These are phyloP conservation scores for Pseudohalonectria lignicola DNA, from an alignment of 2,329 filamentous ascomycete genomes.

Conservation along the genomic window DNA sequence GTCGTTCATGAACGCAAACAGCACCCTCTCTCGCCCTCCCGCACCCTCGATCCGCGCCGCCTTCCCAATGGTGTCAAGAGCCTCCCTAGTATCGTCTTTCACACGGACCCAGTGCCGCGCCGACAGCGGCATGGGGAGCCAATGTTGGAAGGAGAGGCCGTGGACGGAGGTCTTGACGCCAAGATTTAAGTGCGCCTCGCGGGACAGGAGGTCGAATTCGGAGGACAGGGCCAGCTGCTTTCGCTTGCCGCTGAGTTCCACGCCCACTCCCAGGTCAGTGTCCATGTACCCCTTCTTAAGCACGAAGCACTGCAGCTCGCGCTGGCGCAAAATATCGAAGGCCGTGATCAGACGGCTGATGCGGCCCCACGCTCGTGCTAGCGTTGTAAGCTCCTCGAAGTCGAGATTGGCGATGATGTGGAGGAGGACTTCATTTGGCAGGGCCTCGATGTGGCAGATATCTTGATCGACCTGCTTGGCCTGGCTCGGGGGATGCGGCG, in stretches of 20 bases:
- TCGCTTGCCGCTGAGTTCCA: constrained; percentile 11
- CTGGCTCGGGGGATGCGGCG: no score
- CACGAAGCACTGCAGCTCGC: constrained; percentile 35
- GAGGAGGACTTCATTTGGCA: constrained; percentile 30
- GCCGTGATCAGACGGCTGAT: constrained; percentile 20
- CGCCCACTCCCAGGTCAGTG: constrained; percentile 30
- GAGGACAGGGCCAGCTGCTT: constrained; percentile 22
- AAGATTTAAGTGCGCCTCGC: constrained; percentile 24
- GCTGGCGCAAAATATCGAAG: constrained; percentile 24
- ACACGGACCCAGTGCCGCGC: constrained; percentile 30
- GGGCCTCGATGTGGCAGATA: constrained; percentile 13
- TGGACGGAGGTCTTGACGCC: constrained; percentile 28
- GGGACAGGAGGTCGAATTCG: constrained; percentile 37
- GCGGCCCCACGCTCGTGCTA: constrained; percentile 23
- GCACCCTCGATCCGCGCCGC: constrained; percentile 10
- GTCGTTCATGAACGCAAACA: constrained; percentile 38
- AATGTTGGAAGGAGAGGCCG: constrained; percentile 25
- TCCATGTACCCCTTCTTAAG: constrained; percentile 27
- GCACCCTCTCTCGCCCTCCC: constrained; percentile 6
- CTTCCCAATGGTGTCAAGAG: constrained; percentile 16
- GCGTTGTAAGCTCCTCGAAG: constrained; percentile 21
- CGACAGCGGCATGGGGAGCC: constrained; percentile 35
- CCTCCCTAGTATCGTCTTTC: constrained; percentile 11
- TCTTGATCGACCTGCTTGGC: no score
- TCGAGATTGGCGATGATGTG: constrained; percentile 19